phyloP scores from a whole-genome alignment of 495 filamentous ascomycete genomes.

The Hapsidospora chrysogenum region DNA sequence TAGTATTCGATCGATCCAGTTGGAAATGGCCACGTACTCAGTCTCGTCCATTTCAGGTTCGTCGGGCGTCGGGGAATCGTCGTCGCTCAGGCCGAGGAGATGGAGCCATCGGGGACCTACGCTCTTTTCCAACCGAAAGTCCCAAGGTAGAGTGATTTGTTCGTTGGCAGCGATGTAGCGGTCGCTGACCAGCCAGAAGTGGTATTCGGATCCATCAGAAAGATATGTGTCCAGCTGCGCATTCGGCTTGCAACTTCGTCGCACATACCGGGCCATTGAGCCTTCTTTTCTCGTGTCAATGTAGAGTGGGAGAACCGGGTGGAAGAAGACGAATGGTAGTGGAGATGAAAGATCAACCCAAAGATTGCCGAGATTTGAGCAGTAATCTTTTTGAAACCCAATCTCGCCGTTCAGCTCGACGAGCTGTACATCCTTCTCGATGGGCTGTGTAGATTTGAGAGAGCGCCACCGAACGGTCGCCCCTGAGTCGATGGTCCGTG shows the following conservation, averaged over 20 bases:
- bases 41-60: conserved; percentile 26
- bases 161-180: conserved; percentile 43
- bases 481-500: conserved; percentile 15
- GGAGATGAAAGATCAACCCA: conserved; percentile 66
- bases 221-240: conserved; percentile 66
- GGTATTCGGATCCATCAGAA: conserved; percentile 56
- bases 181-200: conserved; percentile 78
- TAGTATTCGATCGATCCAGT: conserved; percentile 53
- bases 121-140: conserved; percentile 31
- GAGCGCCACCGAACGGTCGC: conserved; percentile 46
- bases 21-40: conserved; percentile 30
- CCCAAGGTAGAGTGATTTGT: conserved; percentile 40
- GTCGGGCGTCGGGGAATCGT: conserved; percentile 14
- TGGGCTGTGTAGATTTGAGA: conserved; percentile 38
- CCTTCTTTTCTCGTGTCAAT: conserved; percentile 82
- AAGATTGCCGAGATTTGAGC: conserved; percentile 49
- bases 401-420: conserved; percentile 81
- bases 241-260: conserved; percentile 81
- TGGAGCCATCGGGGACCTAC: conserved; percentile 24
- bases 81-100: conserved; percentile 32
- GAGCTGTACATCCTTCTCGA: conserved; percentile 51
- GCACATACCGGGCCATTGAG: conserved; percentile 64
- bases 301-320: conserved; percentile 65
- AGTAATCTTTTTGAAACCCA: conserved; percentile 64
- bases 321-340: conserved; percentile 74